These are phyloP conservation scores for Ceratocystis colombiana DNA, from an alignment of 2,329 filamentous ascomycete species.

Conservation along the genomic window DNA sequence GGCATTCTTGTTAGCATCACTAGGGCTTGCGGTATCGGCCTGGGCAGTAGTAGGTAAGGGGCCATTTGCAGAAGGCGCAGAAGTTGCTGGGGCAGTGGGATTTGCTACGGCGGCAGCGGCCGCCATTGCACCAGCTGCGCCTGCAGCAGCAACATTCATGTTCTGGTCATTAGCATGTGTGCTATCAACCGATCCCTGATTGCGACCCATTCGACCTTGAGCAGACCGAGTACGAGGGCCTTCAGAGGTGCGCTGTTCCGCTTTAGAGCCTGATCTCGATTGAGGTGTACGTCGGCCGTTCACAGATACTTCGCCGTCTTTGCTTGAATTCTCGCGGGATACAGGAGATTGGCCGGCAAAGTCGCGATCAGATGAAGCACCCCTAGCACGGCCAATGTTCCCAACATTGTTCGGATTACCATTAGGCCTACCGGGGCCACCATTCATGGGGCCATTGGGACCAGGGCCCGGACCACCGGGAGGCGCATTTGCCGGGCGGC, in stretches of 20 bases:
- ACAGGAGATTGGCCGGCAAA: conserved; percentile 21
- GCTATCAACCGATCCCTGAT: conserved; percentile 59
- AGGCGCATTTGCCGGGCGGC: conserved; percentile 38
- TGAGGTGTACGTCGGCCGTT: conserved; percentile 24
- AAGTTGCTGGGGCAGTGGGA: conserved; percentile 12
- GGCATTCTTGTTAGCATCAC: conserved; percentile 30
- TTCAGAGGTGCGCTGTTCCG: conserved; percentile 21
- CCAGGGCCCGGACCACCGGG: conserved; percentile 10
- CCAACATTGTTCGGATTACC: conserved; percentile 39
- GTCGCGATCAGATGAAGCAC: conserved; percentile 41
- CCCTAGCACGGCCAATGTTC: conserved; percentile 38
- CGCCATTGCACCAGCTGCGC: conserved; percentile 31
- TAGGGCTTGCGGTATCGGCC: conserved; percentile 1
- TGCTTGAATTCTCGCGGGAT: neutral
- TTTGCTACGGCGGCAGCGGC: conserved; percentile 19
- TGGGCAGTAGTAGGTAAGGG: conserved; percentile 16
- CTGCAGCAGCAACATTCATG: conserved; percentile 38
- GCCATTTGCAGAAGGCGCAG: conserved; percentile 17
- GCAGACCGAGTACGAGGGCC: conserved; percentile 22
- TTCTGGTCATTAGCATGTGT: conserved; percentile 44
- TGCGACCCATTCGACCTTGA: conserved; percentile 32
- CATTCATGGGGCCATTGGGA: conserved; percentile 18
- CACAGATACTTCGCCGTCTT: neutral
- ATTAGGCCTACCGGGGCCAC: conserved; percentile 42
- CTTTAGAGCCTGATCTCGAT: conserved; percentile 23